Evolutionary conservation across 2,329 filamentous ascomycete genomes (phyloP).

Genomic region (Domatiomyces globalis): DNA sequence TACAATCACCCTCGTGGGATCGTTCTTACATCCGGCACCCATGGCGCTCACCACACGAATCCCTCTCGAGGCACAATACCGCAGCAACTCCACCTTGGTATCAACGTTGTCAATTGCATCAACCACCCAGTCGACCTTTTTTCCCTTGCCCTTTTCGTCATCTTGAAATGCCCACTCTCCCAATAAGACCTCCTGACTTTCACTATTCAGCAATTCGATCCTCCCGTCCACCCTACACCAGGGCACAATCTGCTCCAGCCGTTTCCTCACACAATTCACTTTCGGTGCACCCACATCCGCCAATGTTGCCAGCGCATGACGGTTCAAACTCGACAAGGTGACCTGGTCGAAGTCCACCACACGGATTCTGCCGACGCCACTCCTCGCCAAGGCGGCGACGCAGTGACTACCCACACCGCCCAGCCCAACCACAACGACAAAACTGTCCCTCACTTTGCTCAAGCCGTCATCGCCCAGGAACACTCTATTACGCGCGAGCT

Average conservation of each 20-base stretch:
- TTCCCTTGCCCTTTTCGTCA: constrained; percentile 25
- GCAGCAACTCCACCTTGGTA: constrained; percentile 79
- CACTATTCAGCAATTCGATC: constrained; percentile 66
- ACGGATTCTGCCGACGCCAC: constrained; percentile 73
- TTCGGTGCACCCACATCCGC: constrained; percentile 89
- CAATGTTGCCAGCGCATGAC: constrained; percentile 88
- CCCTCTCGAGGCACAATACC: constrained; percentile 67
- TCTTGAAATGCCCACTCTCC: constrained; percentile 46
- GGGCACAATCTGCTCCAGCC: constrained; percentile 73
- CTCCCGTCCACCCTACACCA: constrained; percentile 83
- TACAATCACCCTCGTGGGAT: constrained; percentile 69
- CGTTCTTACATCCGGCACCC: constrained; percentile 90
- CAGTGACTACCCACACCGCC: constrained; percentile 93
- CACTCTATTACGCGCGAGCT: constrained; percentile 80
- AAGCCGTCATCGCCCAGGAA: constrained; percentile 78
- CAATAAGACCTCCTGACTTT: constrained; percentile 52
- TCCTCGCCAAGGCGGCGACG: constrained; percentile 69
- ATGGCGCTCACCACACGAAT: constrained; percentile 84
- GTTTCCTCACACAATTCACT: constrained; percentile 65
- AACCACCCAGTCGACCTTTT: constrained; percentile 69
- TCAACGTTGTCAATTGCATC: constrained; percentile 99
- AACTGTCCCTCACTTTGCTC: constrained; percentile 61
- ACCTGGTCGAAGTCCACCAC: constrained; percentile 97
- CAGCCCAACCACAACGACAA: constrained; percentile 80
- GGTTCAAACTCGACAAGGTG: constrained; percentile 80